Percentiles rank a stretch among this genome's conserved stretches.
Evolutionary conservation across 2,329 filamentous ascomycete species (phyloP).

Genomic region (Aspergillus brunneoviolaceus): DNA sequence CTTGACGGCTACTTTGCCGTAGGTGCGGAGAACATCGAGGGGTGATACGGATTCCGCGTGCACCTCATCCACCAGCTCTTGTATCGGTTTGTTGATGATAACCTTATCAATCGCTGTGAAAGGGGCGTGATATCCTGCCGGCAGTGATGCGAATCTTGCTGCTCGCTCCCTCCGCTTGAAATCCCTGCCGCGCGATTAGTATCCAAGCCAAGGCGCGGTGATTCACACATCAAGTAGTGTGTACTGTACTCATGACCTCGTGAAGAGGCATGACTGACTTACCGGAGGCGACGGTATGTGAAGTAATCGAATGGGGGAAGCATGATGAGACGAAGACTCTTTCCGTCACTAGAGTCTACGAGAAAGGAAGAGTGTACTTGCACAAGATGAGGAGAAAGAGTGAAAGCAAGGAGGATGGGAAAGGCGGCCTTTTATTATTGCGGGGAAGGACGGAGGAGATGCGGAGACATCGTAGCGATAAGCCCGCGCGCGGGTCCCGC

Average conservation of each 20-base stretch:
- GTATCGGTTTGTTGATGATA: constrained; percentile 72
- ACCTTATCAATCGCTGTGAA: constrained; percentile 65
- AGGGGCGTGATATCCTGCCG: constrained; percentile 62
- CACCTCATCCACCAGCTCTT: constrained; percentile 73
- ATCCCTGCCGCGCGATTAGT: constrained; percentile 52
- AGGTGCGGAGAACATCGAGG: constrained; percentile 74
- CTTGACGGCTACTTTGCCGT: constrained; percentile 80
- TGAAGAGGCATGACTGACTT: constrained; percentile 26
- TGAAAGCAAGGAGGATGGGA: constrained; percentile 1
- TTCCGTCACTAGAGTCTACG: background rate
- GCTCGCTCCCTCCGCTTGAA: constrained; percentile 77
- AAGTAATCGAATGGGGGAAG: constrained; percentile 65
- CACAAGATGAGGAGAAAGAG: background rate
- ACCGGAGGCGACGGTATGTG: constrained; percentile 72
- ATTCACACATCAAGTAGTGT: background rate
- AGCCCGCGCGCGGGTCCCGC: constrained; percentile 15
- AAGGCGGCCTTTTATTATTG: constrained; percentile 24
- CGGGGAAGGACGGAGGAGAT: constrained; percentile 17
- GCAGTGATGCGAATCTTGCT: constrained; percentile 66
- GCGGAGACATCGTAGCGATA: constrained; percentile 21
- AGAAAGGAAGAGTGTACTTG: background rate
- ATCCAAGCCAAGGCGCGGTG: background rate
- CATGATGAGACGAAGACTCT: constrained; percentile 31
- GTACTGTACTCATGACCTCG: background rate
- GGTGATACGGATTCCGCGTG: constrained; percentile 67